phyloP scores from a whole-genome alignment of 202 grass and related monocot genomes.

The Alloteropsis angusta region DNA sequence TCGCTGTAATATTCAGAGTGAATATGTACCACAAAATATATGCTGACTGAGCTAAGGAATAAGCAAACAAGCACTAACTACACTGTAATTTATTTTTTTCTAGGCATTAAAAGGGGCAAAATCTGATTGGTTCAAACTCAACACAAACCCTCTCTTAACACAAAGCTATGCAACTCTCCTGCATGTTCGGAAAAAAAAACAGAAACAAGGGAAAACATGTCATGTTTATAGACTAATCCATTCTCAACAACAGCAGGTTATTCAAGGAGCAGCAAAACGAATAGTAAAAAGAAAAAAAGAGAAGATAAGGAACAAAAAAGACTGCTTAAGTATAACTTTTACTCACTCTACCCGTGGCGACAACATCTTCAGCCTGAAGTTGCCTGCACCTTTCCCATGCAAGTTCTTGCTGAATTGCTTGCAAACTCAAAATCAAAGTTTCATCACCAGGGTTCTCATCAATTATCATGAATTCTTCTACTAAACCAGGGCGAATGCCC shows the following conservation, averaged over 20 bases:
- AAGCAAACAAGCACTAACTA: no score
- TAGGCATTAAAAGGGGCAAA: background rate
- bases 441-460: slow-evolving; percentile 64
- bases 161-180: no score
- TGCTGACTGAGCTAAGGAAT: no score
- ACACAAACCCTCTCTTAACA: no score
- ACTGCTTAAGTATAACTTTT: slow-evolving; percentile 1
- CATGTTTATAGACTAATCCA: background rate
- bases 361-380: slow-evolving; percentile 83
- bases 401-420: slow-evolving; percentile 69
- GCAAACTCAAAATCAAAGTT: slow-evolving; percentile 74
- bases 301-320: background rate
- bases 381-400: slow-evolving; percentile 92
- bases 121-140: no score
- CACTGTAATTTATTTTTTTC: background rate
- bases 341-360: slow-evolving; percentile 72
- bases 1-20: background rate
- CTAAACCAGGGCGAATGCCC: slow-evolving; percentile 70
- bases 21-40: background rate
- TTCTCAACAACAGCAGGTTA: background rate
- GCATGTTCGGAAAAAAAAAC: no score
- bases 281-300: background rate
- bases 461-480: slow-evolving; percentile 75
- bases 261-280: background rate
- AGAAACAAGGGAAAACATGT: background rate